Base-by-base conservation (phyloP, 1,284 basidiomycete genomes). In the Entoloma clypeatum region DNA sequence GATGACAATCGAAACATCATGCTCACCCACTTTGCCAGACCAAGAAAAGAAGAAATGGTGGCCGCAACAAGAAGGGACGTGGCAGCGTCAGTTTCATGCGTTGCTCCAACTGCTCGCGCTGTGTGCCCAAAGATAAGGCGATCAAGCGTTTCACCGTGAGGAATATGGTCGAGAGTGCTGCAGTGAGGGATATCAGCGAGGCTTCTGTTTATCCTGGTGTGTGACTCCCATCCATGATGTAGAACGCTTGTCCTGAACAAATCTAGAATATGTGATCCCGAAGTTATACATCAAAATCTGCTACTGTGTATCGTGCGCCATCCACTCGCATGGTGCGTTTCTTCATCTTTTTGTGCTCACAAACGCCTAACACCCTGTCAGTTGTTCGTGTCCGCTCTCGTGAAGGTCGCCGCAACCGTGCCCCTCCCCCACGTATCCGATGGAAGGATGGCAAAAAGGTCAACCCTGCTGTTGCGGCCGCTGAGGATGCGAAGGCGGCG, bases 91-190 rank as follows among this genome's bases (percentile, higher is more conserved):
- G 68, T 51, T 92, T 91, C 67, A 80, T 99, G 63, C 89, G 96
- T 62, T 99, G 95, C 81, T 92, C 90, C 53, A 99, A 99, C 86
- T 99, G 95, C 81, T 91, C 92, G 61, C 88, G 92, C 52, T 88
- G 81, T 61, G 90, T 93, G 41, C 81, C 74, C 53, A 95, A 94
- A 81, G 96, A 99, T 79, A 99, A 97, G 84, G 95, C 96, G 55
- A 98, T 99, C 86, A 99, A 99, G 79, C 80, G 95, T 49, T 97
- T 97, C 83, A 97, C 94, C 41, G 94, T 99, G 62, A 86, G 94
- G 71, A 99, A 99, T 84, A 99, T 99, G 88, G 93, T 99, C 50
- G 94, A 99, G 80, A 89, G 91, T 60, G 95, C 95, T 45, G 95
- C 95, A 50, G 89, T 99, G 58, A 81, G 95, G 60, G 95, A 99